Percentiles rank a stretch among this genome's conserved stretches.
phyloP scores from a whole-genome alignment of 495 filamentous ascomycete genomes.

The Echria macrotheca region DNA sequence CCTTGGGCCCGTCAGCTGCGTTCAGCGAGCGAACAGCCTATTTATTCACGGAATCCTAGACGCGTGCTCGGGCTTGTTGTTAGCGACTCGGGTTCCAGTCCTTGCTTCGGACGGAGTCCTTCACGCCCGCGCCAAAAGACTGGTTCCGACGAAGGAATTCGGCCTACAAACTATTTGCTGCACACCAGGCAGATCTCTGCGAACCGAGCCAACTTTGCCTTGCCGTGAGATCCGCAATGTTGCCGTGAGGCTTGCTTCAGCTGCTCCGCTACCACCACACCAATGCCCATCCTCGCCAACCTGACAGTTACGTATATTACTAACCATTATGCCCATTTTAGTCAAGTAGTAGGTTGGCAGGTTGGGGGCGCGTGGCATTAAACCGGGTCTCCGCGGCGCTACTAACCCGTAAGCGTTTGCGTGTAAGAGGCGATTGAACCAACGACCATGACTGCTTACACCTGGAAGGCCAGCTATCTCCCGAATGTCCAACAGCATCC shows the following conservation, averaged over 20 bases:
- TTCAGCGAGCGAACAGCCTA: neutral
- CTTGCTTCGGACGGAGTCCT: too few species aligned
- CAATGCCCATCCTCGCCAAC: neutral
- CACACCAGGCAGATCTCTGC: neutral
- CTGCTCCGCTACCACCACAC: neutral
- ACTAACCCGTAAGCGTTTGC: too few species aligned
- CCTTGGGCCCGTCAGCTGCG: neutral
- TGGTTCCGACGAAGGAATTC: neutral
- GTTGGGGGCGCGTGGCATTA: neutral
- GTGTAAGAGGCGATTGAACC: too few species aligned
- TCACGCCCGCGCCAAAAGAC: too few species aligned
- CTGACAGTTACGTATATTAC: too few species aligned
- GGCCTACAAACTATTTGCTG: neutral
- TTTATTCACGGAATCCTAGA: too few species aligned
- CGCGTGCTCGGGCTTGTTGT: neutral
- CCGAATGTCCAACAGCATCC: too few species aligned
- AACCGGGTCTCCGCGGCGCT: neutral
- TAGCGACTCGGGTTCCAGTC: too few species aligned
- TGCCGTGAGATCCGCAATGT: conserved; percentile 1
- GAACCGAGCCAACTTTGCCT: neutral
- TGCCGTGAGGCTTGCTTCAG: neutral
- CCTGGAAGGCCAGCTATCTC: too few species aligned
- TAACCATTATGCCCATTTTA: neutral
- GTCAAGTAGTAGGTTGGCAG: neutral
- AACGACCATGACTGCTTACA: too few species aligned